Conservation (phyloP, 352 stramenopile genomes). For the Pythium diclinum region DNA sequence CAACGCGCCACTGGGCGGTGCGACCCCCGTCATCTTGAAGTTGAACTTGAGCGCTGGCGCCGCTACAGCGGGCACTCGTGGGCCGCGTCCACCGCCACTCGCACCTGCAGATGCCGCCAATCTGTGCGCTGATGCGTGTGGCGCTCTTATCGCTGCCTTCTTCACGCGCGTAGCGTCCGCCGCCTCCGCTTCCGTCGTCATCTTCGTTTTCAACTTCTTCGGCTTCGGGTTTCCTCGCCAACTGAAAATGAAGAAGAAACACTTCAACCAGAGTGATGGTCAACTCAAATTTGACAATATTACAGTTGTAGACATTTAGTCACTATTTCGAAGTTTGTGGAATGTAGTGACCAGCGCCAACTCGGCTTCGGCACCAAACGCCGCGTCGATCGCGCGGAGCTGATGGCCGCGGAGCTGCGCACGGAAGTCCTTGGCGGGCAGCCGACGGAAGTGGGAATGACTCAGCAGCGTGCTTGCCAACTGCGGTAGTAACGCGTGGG, state of each 20-base stretch:
- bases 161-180: constrained; percentile 6
- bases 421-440: constrained; percentile 59
- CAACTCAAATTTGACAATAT: background rate
- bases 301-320: constrained; percentile 4
- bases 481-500: background rate
- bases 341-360: constrained; percentile 45
- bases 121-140: background rate
- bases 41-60: constrained; percentile 8
- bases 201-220: background rate
- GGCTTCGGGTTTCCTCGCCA: background rate
- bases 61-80: background rate
- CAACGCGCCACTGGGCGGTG: constrained; percentile 1
- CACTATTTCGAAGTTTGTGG: constrained; percentile 35
- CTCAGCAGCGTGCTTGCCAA: constrained; percentile 32
- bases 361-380: constrained; percentile 38
- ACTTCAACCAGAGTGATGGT: constrained; percentile 22
- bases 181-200: constrained; percentile 2
- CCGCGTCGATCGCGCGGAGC: constrained; percentile 36
- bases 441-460: constrained; percentile 29
- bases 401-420: constrained; percentile 45
- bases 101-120: background rate
- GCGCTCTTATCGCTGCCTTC: background rate
- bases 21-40: constrained; percentile 2
- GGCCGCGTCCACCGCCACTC: background rate
- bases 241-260: constrained; percentile 8